These are phyloP conservation scores for Metschnikowia continentalis DNA, from an alignment of 805 yeast species.

Conservation along the genomic window DNA sequence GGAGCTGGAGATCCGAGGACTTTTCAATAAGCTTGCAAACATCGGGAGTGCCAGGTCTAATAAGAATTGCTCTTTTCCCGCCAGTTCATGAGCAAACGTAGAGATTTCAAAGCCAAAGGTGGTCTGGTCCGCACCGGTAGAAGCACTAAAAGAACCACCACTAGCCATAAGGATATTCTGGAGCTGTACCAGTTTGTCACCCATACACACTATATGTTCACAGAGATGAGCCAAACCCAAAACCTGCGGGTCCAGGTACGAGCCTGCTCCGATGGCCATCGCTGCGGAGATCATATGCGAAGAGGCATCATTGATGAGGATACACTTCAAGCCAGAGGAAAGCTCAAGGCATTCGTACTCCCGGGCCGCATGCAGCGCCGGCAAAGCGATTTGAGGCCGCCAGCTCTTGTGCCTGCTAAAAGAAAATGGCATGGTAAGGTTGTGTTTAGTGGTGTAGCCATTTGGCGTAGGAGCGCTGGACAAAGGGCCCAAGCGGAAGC, in stretches of 20 bases:
- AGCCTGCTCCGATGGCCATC: conserved; percentile 73
- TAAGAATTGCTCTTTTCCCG: conserved; percentile 25
- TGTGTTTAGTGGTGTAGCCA: background rate
- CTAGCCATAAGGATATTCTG: conserved; percentile 48
- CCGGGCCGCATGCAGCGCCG: conserved; percentile 33
- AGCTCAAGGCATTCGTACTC: conserved; percentile 46
- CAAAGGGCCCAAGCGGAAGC: background rate
- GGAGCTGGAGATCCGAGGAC: conserved; percentile 46
- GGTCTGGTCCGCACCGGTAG: conserved; percentile 64
- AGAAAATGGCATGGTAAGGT: background rate
- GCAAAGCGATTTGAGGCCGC: conserved; percentile 16
- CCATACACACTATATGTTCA: conserved; percentile 63
- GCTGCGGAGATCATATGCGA: conserved; percentile 65
- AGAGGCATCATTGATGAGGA: conserved; percentile 73
- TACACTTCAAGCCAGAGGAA: conserved; percentile 62
- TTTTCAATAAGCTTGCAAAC: conserved; percentile 48
- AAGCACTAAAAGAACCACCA: conserved; percentile 65
- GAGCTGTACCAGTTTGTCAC: conserved; percentile 26
- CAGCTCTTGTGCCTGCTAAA: background rate
- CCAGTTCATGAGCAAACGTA: conserved; percentile 23
- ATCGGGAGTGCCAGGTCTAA: conserved; percentile 45
- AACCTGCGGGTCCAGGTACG: conserved; percentile 69
- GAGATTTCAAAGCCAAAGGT: conserved; percentile 63
- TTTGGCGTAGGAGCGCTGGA: background rate
- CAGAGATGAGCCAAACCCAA: conserved; percentile 89